Conservation (phyloP, 225 moss, liverwort and hornwort species). For the Straminergon stramineum region DNA sequence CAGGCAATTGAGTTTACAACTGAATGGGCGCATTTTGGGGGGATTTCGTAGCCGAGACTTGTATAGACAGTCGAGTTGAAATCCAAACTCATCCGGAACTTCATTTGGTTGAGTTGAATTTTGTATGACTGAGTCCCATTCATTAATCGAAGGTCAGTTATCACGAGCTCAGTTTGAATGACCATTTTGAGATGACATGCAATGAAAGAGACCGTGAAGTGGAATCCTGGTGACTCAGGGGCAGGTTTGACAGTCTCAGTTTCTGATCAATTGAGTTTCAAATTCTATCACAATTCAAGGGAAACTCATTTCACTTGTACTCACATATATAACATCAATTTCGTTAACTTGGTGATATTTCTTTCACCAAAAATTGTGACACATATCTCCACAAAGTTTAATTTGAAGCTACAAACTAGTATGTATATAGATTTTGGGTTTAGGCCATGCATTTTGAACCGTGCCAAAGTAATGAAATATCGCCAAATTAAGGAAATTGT, state of each 20-base stretch:
- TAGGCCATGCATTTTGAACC: neutral
- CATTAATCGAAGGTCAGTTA: neutral
- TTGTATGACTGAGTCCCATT: neutral
- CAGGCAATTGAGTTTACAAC: neutral
- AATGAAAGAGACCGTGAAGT: neutral
- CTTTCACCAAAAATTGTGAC: neutral
- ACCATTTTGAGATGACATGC: neutral
- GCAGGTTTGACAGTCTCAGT: neutral
- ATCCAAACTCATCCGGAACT: neutral
- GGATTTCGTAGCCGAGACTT: neutral
- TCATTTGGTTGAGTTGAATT: neutral
- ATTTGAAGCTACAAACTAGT: neutral
- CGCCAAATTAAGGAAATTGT: neutral
- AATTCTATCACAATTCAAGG: neutral
- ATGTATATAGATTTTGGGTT: neutral
- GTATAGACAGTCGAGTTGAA: neutral
- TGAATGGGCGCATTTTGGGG: neutral
- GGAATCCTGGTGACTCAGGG: neutral
- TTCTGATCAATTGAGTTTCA: neutral
- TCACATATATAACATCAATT: neutral
- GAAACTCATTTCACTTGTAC: neutral
- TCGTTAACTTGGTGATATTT: too few species aligned
- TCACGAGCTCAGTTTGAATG: neutral
- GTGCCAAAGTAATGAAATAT: neutral
- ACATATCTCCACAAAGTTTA: neutral